Evolutionary conservation across 2,329 filamentous ascomycete species (phyloP).

Genomic region (Orbilia oligospora): DNA sequence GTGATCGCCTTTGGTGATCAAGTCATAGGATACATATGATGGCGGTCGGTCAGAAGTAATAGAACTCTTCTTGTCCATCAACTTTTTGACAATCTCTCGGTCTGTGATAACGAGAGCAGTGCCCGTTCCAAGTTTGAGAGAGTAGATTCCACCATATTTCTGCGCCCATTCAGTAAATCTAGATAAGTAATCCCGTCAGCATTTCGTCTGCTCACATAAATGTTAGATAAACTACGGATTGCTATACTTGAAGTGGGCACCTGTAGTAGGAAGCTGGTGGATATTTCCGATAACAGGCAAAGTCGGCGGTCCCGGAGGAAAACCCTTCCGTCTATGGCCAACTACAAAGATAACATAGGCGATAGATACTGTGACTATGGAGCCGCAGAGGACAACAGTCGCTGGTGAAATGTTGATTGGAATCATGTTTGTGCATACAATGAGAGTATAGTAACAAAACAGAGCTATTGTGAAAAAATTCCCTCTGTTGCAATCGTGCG

Average conservation of each 20-base stretch:
- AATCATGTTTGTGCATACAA: background rate
- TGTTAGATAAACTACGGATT: background rate
- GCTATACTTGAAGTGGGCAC: conserved; percentile 64
- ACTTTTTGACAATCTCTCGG: conserved; percentile 67
- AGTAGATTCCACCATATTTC: conserved; percentile 68
- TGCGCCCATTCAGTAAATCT: conserved; percentile 69
- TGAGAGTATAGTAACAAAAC: background rate
- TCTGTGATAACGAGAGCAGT: conserved; percentile 68
- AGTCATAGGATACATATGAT: conserved; percentile 67
- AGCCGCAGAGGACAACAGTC: conserved; percentile 14
- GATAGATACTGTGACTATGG: conserved; percentile 23
- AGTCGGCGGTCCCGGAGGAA: conserved; percentile 67
- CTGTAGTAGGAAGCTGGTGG: conserved; percentile 66
- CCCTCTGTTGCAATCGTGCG: background rate
- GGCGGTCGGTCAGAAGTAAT: conserved; percentile 69
- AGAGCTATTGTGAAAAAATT: background rate
- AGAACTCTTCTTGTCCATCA: conserved; percentile 69
- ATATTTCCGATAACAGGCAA: conserved; percentile 69
- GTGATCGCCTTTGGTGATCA: conserved; percentile 70
- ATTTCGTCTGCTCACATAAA: background rate
- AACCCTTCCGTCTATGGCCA: conserved; percentile 29
- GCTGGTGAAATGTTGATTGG: conserved; percentile 24
- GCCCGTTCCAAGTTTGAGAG: conserved; percentile 68
- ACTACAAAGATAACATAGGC: conserved; percentile 32
- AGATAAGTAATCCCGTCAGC: conserved; percentile 22